Evolutionary conservation across 2,329 filamentous ascomycete species (phyloP).

Genomic region (Sarocladium kiliense): DNA sequence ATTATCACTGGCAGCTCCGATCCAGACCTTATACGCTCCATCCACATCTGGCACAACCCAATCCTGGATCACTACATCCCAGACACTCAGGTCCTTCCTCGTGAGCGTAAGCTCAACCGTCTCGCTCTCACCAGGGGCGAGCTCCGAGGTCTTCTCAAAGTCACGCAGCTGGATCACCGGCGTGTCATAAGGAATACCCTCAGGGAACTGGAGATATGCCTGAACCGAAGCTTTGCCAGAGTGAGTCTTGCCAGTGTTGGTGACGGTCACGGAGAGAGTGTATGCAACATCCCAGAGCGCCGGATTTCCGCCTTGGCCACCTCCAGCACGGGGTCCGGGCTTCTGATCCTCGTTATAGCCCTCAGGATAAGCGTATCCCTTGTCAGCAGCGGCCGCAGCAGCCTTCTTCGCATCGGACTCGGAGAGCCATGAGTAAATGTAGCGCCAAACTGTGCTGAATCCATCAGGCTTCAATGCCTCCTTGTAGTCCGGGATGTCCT

Average conservation of each 20-base stretch:
- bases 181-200: constrained; percentile 47
- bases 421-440: constrained; percentile 64
- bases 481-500: constrained; percentile 44
- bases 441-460: constrained; percentile 58
- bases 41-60: constrained; percentile 49
- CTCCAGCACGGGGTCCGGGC: constrained; percentile 53
- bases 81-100: constrained; percentile 67
- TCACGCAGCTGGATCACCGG: constrained; percentile 64
- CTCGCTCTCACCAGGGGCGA: constrained; percentile 48
- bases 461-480: constrained; percentile 53
- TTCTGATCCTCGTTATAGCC: constrained; percentile 54
- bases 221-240: constrained; percentile 42
- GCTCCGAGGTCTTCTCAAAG: constrained; percentile 59
- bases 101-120: constrained; percentile 55
- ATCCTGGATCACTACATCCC: constrained; percentile 63
- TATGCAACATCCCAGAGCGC: constrained; percentile 52
- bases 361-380: constrained; percentile 49
- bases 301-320: constrained; percentile 64
- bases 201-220: constrained; percentile 40
- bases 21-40: constrained; percentile 32
- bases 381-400: constrained; percentile 25
- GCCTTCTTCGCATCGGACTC: constrained; percentile 33
- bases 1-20: constrained; percentile 32
- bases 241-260: constrained; percentile 43
- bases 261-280: constrained; percentile 38